A percentile compares a stretch with the other conserved stretches of the same genome.
These are phyloP conservation scores for Blepharisma japonicum DNA, from an alignment of 73 alveolate species.

Conservation along the genomic window DNA sequence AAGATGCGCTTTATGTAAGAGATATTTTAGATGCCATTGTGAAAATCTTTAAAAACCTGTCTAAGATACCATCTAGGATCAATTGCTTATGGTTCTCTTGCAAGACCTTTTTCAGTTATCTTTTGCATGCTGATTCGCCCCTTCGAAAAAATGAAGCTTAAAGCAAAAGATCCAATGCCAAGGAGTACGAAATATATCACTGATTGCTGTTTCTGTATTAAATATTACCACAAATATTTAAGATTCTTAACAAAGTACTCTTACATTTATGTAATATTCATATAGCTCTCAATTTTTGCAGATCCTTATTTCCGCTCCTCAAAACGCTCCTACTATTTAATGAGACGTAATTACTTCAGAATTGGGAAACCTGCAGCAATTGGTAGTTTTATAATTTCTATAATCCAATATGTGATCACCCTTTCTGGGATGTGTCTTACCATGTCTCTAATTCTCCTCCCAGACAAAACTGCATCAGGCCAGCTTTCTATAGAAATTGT, in stretches of 20 bases:
- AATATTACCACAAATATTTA: not conserved
- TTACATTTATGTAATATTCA: not conserved
- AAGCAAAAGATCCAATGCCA: not conserved
- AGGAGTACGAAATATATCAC: not conserved
- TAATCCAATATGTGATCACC: constrained; percentile 12
- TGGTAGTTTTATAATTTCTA: constrained; percentile 15
- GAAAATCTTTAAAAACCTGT: not conserved
- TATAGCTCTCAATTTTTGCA: not conserved
- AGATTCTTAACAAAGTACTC: not conserved
- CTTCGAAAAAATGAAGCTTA: not conserved
- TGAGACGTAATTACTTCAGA: constrained; percentile 16
- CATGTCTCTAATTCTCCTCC: not conserved
- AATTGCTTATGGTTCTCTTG: constrained; percentile 6
- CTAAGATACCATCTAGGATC: constrained; percentile 18
- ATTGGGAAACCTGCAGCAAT: not conserved
- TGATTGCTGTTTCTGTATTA: not conserved
- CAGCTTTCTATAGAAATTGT: not conserved
- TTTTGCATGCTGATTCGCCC: not conserved
- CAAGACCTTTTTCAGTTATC: not conserved
- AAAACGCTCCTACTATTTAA: not conserved
- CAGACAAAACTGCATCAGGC: constrained; percentile 15
- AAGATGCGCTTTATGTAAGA: not conserved
- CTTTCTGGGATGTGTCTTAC: not conserved
- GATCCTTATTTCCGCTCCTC: not conserved
- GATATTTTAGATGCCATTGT: constrained; percentile 7